Conservation (phyloP, 352 stramenopile genomes). For the Albugo candida region DNA sequence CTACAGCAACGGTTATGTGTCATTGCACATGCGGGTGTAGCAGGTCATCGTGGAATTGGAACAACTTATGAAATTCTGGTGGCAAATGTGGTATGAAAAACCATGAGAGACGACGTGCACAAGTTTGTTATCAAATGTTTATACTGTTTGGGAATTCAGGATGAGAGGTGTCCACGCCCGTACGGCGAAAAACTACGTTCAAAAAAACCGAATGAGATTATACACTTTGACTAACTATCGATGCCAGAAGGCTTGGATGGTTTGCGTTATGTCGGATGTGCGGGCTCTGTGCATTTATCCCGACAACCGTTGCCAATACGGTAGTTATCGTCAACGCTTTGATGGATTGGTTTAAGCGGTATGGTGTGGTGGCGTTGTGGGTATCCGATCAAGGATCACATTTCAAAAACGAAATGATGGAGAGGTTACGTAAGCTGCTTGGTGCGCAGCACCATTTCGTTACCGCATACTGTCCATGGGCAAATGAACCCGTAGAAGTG, state of each 20-base stretch:
- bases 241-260: constrained; percentile 4
- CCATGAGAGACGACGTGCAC: constrained; percentile 1
- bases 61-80: constrained; percentile 6
- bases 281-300: constrained; percentile 9
- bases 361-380: constrained; percentile 10
- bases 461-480: constrained; percentile 13
- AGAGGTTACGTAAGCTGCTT: constrained; percentile 3
- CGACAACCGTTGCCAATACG: background rate
- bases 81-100: constrained; percentile 6
- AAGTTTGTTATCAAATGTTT: constrained; percentile 4
- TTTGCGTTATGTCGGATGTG: constrained; percentile 13
- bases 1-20: constrained; percentile 11
- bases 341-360: constrained; percentile 10
- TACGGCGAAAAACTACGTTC: constrained; percentile 9
- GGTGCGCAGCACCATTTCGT: constrained; percentile 12
- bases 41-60: constrained; percentile 9
- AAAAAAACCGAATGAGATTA: constrained; percentile 16
- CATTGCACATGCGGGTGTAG: constrained; percentile 9
- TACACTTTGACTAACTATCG: constrained; percentile 18
- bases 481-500: constrained; percentile 15
- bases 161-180: constrained; percentile 5
- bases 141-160: constrained; percentile 2
- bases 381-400: constrained; percentile 13
- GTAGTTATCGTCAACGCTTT: background rate
- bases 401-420: constrained; percentile 16